A percentile compares a stretch with the other conserved stretches of the same genome.
These are phyloP conservation scores for Boletus pseudo-olivaceus DNA, from an alignment of 768 basidiomycete species.

Conservation along the genomic window DNA sequence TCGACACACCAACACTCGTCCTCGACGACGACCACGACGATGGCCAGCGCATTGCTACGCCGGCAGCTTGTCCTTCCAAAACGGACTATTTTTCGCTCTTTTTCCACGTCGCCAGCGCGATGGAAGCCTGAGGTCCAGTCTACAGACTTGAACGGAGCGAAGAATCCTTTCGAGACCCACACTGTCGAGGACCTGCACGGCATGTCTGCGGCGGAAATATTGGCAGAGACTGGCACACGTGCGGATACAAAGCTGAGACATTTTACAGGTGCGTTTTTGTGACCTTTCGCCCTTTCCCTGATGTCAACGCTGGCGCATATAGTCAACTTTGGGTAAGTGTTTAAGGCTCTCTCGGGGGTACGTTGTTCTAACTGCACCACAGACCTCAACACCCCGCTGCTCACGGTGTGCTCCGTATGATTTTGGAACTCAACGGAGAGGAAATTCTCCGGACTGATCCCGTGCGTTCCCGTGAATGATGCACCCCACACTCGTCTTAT, in stretches of 20 bases:
- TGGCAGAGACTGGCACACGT: slow-evolving; percentile 67
- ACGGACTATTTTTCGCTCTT: slow-evolving; percentile 23
- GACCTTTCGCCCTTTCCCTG: neutral
- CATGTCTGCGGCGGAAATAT: slow-evolving; percentile 72
- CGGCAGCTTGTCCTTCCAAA: slow-evolving; percentile 45
- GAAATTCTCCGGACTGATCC: slow-evolving; percentile 87
- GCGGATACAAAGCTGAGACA: slow-evolving; percentile 84
- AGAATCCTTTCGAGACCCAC: slow-evolving; percentile 61
- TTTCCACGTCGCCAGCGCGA: slow-evolving; percentile 24
- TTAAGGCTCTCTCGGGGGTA: neutral
- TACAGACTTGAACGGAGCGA: slow-evolving; percentile 29
- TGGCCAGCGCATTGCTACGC: slow-evolving; percentile 67
- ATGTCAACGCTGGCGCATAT: slow-evolving; percentile 8
- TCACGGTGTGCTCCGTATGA: slow-evolving; percentile 96
- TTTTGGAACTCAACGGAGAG: slow-evolving; percentile 96
- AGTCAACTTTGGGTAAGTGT: slow-evolving; percentile 88
- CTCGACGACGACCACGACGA: slow-evolving; percentile 37
- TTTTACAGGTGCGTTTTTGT: slow-evolving; percentile 71
- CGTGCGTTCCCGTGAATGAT: slow-evolving; percentile 36
- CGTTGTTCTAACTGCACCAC: neutral
- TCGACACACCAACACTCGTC: slow-evolving; percentile 3
- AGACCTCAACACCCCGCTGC: slow-evolving; percentile 95
- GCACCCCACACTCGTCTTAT: slow-evolving; percentile 3
- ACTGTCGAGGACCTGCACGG: slow-evolving; percentile 84
- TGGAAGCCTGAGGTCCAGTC: slow-evolving; percentile 25